These are phyloP conservation scores for Luffa acutangula DNA, from an alignment of 306 rosid genomes.

Conservation along the genomic window DNA sequence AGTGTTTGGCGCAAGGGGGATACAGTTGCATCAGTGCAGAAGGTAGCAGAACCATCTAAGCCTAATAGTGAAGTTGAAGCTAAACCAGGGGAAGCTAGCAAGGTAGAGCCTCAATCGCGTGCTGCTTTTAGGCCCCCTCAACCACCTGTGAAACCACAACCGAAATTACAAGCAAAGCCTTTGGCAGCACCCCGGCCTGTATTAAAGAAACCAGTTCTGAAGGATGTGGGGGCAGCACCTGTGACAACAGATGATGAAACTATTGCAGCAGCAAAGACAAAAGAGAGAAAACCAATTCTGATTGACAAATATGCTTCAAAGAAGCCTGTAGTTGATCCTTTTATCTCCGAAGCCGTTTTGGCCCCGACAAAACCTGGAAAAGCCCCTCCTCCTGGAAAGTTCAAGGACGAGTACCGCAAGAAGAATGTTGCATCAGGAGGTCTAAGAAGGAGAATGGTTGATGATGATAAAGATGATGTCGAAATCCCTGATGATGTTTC, in stretches of 20 bases:
- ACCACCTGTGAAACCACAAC: conserved; percentile 52
- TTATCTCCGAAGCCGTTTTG: conserved; percentile 51
- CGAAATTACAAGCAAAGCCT: conserved; percentile 61
- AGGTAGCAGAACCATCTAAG: conserved; percentile 46
- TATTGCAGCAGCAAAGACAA: conserved; percentile 24
- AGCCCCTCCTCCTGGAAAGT: conserved; percentile 54
- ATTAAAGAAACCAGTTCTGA: conserved; percentile 61
- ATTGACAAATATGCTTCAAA: conserved; percentile 84
- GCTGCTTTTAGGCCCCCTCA: conserved; percentile 29
- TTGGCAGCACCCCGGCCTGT: conserved; percentile 40
- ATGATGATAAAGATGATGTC: conserved; percentile 22
- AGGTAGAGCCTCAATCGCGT: conserved; percentile 28
- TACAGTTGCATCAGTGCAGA: conserved; percentile 44
- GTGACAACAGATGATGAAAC: conserved; percentile 16
- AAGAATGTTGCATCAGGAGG: conserved; percentile 48
- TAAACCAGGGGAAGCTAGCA: conserved; percentile 21
- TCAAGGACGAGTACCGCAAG: conserved; percentile 63
- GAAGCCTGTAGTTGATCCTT: conserved; percentile 57
- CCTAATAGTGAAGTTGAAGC: conserved; percentile 32
- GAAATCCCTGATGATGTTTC: conserved; percentile 58
- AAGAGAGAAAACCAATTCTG: conserved; percentile 77
- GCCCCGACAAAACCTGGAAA: conserved; percentile 77
- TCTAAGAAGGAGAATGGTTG: conserved; percentile 45
- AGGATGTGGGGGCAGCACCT: conserved; percentile 58
- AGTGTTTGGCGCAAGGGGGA: conserved; percentile 99